Evolutionary conservation across 345 rosid genomes (phyloP).

Genomic region (Noccaea bulbosa): DNA sequence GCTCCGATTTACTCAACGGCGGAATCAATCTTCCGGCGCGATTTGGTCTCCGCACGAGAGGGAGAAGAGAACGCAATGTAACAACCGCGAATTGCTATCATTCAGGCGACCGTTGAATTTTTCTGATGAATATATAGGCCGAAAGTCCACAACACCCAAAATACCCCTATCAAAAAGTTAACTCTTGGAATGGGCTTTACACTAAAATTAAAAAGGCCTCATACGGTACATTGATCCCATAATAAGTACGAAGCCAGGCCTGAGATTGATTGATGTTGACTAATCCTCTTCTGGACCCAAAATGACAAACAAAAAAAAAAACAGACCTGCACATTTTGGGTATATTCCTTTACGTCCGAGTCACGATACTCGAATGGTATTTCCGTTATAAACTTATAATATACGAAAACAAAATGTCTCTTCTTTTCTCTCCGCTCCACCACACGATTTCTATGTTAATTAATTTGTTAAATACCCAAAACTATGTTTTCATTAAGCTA

Average conservation of each 20-base stretch:
- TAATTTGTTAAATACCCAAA: conserved; percentile 1
- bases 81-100: conserved; percentile 39
- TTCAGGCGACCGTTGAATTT: conserved; percentile 41
- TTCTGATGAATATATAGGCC: conserved; percentile 15
- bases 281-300: conserved; percentile 3
- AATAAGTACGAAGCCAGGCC: too few relatives aligned
- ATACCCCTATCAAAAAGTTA: conserved; percentile 28
- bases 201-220: too few relatives aligned
- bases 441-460: conserved; percentile 39
- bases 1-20: not conserved
- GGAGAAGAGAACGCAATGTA: conserved; percentile 17
- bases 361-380: conserved; percentile 39
- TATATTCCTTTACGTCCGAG: conserved; percentile 38
- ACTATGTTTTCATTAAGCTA: not conserved
- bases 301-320: conserved; percentile 3
- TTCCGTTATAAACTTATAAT: conserved; percentile 44
- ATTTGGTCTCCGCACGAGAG: conserved; percentile 36
- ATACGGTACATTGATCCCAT: too few relatives aligned
- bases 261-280: too few relatives aligned
- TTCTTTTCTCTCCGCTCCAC: conserved; percentile 29
- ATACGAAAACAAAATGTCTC: conserved; percentile 35
- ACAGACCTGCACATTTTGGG: conserved; percentile 21
- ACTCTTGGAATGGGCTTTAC: too few relatives aligned
- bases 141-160: not conserved
- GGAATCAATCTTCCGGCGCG: conserved; percentile 22